Evolutionary conservation across 306 rosid species (phyloP).

Genomic region (Sechiopsis laciniata): DNA sequence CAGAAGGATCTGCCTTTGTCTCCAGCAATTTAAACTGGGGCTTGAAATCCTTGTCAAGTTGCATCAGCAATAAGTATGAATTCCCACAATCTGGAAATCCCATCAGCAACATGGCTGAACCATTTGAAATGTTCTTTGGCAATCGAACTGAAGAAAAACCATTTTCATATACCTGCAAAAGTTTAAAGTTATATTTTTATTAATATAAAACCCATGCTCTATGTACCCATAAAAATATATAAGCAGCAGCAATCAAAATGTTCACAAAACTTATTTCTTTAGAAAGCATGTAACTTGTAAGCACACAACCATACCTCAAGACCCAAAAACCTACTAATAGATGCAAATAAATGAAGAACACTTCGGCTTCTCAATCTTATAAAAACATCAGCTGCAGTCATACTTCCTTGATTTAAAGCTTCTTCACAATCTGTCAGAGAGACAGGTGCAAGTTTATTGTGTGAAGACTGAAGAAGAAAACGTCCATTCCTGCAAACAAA

Average conservation of each 20-base stretch:
- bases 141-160: slow-evolving; percentile 64
- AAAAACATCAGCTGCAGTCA: slow-evolving; percentile 81
- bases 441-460: slow-evolving; percentile 48
- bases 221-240: slow-evolving; percentile 14
- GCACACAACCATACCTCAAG: slow-evolving; percentile 59
- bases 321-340: slow-evolving; percentile 81
- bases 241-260: slow-evolving; percentile 23
- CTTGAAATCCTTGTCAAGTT: slow-evolving; percentile 87
- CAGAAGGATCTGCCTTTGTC: slow-evolving; percentile 54
- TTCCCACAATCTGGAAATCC: slow-evolving; percentile 93
- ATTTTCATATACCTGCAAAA: slow-evolving; percentile 74
- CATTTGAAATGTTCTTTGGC: slow-evolving; percentile 60
- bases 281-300: slow-evolving; percentile 13
- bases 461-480: slow-evolving; percentile 81
- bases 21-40: slow-evolving; percentile 84
- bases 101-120: slow-evolving; percentile 72
- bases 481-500: slow-evolving; percentile 74
- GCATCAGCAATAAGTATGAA: slow-evolving; percentile 72
- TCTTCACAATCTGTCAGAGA: slow-evolving; percentile 81
- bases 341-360: slow-evolving; percentile 83
- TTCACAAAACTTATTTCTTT: slow-evolving; percentile 16
- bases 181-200: neutral
- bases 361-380: slow-evolving; percentile 86
- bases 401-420: slow-evolving; percentile 85
- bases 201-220: slow-evolving; percentile 14